These are phyloP conservation scores for Cladobotryum protrusum DNA, from an alignment of 2,329 filamentous ascomycete species.

Conservation along the genomic window DNA sequence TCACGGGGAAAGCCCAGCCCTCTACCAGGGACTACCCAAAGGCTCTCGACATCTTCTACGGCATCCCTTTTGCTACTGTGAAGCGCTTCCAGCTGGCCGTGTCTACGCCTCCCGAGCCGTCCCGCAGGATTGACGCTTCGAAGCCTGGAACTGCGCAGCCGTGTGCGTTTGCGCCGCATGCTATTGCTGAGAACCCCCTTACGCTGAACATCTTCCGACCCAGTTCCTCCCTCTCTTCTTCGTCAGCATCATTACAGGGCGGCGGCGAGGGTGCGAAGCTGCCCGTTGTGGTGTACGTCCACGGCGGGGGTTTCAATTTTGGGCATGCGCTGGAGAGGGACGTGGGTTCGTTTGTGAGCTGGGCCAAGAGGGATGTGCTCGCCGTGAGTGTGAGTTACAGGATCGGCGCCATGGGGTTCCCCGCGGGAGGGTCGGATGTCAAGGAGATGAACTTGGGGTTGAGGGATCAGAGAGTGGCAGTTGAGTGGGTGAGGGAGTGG, in stretches of 20 bases:
- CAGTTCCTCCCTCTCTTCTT: constrained; percentile 8
- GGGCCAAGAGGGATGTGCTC: constrained; percentile 45
- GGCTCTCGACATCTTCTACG: constrained; percentile 41
- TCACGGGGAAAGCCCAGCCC: constrained; percentile 18
- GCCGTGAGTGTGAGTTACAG: constrained; percentile 58
- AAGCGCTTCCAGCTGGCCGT: constrained; percentile 41
- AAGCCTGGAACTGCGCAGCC: constrained; percentile 27
- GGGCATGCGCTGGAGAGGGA: constrained; percentile 49
- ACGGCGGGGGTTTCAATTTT: constrained; percentile 58
- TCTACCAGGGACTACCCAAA: constrained; percentile 28
- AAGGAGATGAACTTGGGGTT: constrained; percentile 59
- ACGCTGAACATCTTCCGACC: constrained; percentile 47
- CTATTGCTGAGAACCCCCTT: constrained; percentile 46
- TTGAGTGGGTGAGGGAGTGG: constrained; percentile 57
- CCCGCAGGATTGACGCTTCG: constrained; percentile 26
- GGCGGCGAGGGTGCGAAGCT: constrained; percentile 11
- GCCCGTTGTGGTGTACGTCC: constrained; percentile 53
- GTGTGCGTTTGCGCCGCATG: constrained; percentile 17
- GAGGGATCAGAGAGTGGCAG: constrained; percentile 52
- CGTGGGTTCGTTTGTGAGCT: constrained; percentile 55
- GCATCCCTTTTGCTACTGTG: constrained; percentile 43
- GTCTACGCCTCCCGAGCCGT: constrained; percentile 20
- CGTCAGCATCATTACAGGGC: constrained; percentile 9
- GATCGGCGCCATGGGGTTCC: constrained; percentile 62
- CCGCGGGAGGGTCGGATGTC: constrained; percentile 45